Conservation (phyloP, 495 filamentous ascomycete species). For the Lepraria neglecta region DNA sequence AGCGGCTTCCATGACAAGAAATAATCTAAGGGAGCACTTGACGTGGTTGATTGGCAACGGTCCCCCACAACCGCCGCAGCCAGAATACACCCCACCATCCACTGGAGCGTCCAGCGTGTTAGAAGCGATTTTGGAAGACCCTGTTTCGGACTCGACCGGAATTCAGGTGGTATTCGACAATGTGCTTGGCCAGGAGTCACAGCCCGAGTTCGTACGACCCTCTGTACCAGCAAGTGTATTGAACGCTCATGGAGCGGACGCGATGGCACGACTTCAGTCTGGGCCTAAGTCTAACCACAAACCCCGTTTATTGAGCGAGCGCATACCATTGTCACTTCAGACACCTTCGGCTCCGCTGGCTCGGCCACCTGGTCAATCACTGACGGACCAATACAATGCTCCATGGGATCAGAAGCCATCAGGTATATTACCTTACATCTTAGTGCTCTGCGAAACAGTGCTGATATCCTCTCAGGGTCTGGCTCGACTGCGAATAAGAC, state of each 20-base stretch:
- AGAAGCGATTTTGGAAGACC: slow-evolving; percentile 11
- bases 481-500: slow-evolving; percentile 17
- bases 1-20: slow-evolving; percentile 45
- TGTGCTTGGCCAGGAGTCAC: neutral
- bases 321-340: slow-evolving; percentile 25
- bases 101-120: slow-evolving; percentile 7
- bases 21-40: slow-evolving; percentile 45
- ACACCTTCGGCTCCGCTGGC: slow-evolving; percentile 24
- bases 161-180: neutral
- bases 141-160: neutral
- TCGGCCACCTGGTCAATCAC: slow-evolving; percentile 22
- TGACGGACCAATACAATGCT: slow-evolving; percentile 30
- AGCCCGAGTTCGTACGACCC: slow-evolving; percentile 26
- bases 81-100: slow-evolving; percentile 1
- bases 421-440: slow-evolving; percentile 27
- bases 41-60: slow-evolving; percentile 41
- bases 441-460: neutral
- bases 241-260: slow-evolving; percentile 20
- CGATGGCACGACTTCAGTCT: slow-evolving; percentile 54
- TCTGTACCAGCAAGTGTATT: slow-evolving; percentile 20
- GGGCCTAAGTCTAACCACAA: slow-evolving; percentile 48
- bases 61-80: slow-evolving; percentile 9
- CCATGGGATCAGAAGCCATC: slow-evolving; percentile 26
- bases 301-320: slow-evolving; percentile 42
- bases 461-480: neutral